phyloP scores from a whole-genome alignment of 2,329 filamentous ascomycete species.

The Trichoderma cornu-damae region DNA sequence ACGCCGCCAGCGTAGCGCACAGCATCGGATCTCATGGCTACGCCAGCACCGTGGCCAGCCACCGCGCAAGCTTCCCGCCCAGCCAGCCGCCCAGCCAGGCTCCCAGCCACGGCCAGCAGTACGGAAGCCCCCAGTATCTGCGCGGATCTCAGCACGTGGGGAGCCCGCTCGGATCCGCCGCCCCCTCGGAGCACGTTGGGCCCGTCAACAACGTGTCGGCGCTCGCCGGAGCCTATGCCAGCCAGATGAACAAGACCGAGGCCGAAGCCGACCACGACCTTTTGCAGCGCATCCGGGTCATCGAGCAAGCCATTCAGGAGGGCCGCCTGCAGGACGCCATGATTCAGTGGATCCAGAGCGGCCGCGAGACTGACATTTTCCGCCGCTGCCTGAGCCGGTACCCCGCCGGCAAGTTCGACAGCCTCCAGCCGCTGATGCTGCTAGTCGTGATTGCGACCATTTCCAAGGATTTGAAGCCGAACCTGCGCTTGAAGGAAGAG shows the following conservation, averaged over 20 bases:
- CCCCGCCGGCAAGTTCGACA: conserved; percentile 42
- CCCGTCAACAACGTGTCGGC: conserved; percentile 32
- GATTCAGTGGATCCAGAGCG: conserved; percentile 62
- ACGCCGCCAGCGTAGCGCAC: conserved; percentile 23
- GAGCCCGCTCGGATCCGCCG: conserved; percentile 32
- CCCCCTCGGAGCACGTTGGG: conserved; percentile 33
- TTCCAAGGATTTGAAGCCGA: conserved; percentile 51
- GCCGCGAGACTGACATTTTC: conserved; percentile 59
- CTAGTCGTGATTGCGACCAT: conserved; percentile 62
- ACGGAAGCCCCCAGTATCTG: conserved; percentile 35
- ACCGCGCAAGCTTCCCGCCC: conserved; percentile 31
- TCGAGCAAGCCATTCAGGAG: conserved; percentile 58
- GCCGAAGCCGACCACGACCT: conserved; percentile 46
- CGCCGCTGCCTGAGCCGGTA: conserved; percentile 39
- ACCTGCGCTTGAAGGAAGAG: conserved; percentile 49
- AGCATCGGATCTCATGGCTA: conserved; percentile 29
- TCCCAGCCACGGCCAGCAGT: conserved; percentile 30
- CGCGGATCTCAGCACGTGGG: conserved; percentile 30
- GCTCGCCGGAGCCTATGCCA: conserved; percentile 34
- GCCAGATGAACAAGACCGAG: conserved; percentile 34
- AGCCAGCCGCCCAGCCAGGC: conserved; percentile 31
- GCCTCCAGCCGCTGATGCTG: conserved; percentile 56
- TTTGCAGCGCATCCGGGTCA: conserved; percentile 49
- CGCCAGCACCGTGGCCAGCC: conserved; percentile 27
- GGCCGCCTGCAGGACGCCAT: conserved; percentile 59